A percentile compares a stretch with the other conserved stretches of the same genome.
These are phyloP conservation scores for Psilocybe mexicana DNA, from an alignment of 1,284 basidiomycete species.

Conservation along the genomic window DNA sequence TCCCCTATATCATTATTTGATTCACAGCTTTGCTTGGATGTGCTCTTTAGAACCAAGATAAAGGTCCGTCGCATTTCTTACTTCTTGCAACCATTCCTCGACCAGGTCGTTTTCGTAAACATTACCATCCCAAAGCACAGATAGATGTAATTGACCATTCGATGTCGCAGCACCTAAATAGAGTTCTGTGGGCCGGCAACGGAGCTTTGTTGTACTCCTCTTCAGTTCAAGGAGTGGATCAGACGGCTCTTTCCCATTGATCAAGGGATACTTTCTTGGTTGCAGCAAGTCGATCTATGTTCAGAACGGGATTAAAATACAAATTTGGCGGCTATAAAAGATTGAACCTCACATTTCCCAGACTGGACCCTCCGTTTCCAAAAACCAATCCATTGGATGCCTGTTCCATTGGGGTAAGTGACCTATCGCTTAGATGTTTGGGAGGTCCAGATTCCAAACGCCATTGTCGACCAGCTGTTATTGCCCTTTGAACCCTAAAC, in stretches of 20 bases:
- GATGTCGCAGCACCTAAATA: conserved; percentile 45
- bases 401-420: conserved; percentile 32
- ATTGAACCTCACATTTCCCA: conserved; percentile 43
- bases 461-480: conserved; percentile 29
- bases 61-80: conserved; percentile 35
- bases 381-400: conserved; percentile 30
- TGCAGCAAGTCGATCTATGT: conserved; percentile 35
- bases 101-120: conserved; percentile 39
- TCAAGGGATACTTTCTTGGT: conserved; percentile 35
- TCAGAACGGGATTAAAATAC: not conserved
- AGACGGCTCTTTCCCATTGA: not conserved
- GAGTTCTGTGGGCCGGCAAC: conserved; percentile 46
- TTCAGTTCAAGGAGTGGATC: conserved; percentile 20
- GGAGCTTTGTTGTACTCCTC: conserved; percentile 29
- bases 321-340: not conserved
- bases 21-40: conserved; percentile 10
- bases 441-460: conserved; percentile 20
- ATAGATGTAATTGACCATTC: conserved; percentile 33
- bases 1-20: not conserved
- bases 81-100: conserved; percentile 45
- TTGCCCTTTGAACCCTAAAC: conserved; percentile 29
- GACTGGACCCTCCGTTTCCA: conserved; percentile 44
- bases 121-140: conserved; percentile 42
- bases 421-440: conserved; percentile 13
- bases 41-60: conserved; percentile 32